These are phyloP conservation scores for Gnaphalium uliginosum DNA, from an alignment of 129 eudicot genomes.

Conservation along the genomic window DNA sequence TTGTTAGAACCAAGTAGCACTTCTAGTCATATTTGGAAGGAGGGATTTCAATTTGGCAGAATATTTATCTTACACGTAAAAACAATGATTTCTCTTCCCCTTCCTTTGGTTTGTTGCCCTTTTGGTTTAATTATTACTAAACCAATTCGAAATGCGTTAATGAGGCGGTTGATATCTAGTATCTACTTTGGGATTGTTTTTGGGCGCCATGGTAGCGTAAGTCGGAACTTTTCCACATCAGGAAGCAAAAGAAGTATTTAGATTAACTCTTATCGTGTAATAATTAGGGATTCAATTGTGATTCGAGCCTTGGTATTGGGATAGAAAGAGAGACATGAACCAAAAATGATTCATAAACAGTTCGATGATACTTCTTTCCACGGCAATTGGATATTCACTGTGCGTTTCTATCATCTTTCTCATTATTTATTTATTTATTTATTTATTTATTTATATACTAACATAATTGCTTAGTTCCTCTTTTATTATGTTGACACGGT, in stretches of 20 bases:
- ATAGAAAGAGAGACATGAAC: conserved; percentile 21
- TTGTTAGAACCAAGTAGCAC: not conserved
- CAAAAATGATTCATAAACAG: conserved; percentile 1
- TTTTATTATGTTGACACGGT: not conserved
- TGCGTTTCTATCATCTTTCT: conserved; percentile 4
- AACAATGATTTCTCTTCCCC: not conserved
- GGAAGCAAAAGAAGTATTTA: conserved; percentile 12
- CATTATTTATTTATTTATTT: conserved; percentile 8
- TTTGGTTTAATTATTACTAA: too few species aligned
- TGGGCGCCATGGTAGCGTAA: conserved; percentile 20
- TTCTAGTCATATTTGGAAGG: not conserved
- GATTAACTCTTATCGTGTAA: conserved; percentile 23
- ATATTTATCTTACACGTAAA: not conserved
- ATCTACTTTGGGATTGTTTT: not conserved
- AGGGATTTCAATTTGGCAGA: conserved; percentile 4
- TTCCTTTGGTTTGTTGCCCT: too few species aligned
- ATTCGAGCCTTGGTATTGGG: conserved; percentile 33
- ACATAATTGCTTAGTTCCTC: not conserved
- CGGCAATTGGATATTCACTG: conserved; percentile 19
- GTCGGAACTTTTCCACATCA: conserved; percentile 13
- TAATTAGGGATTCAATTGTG: conserved; percentile 21
- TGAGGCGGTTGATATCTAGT: too few species aligned
- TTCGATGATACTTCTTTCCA: conserved; percentile 20
- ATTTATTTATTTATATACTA: not conserved
- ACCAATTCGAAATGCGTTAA: too few species aligned